Conservation (phyloP, 202 grass and related monocot species). For the Elaeis oleifera region DNA sequence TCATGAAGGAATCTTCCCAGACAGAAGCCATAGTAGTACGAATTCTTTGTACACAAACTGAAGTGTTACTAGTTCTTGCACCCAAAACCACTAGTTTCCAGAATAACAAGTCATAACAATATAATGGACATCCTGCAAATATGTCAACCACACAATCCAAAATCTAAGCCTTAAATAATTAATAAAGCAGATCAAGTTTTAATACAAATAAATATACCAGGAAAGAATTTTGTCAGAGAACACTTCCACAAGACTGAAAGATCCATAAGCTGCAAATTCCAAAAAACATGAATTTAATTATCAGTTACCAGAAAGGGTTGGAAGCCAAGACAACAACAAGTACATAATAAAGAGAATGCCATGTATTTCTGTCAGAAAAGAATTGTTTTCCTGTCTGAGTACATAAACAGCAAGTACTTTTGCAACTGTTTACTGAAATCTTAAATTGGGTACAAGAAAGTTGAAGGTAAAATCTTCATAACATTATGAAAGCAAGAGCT, state of each 20-base stretch:
- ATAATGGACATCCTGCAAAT: constrained; percentile 6
- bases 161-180: constrained; percentile 1
- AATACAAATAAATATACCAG: constrained; percentile 34
- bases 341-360: background rate
- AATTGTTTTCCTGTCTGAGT: too few relatives aligned
- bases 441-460: too few relatives aligned
- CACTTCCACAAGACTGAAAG: constrained; percentile 71
- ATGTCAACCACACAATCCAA: constrained; percentile 12
- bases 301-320: background rate
- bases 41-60: too few relatives aligned
- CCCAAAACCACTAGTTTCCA: too few relatives aligned
- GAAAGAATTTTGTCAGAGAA: constrained; percentile 81
- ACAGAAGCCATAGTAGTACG: too few relatives aligned
- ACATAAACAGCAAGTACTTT: too few relatives aligned
- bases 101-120: background rate
- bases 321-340: background rate
- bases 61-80: too few relatives aligned
- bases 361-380: background rate
- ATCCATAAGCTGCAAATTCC: constrained; percentile 67
- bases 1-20: too few relatives aligned
- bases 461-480: too few relatives aligned
- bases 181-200: background rate
- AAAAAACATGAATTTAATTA: background rate
- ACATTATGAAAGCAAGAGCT: too few relatives aligned
- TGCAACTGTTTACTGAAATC: too few relatives aligned